These are phyloP conservation scores for Ceratobasidium sp. DNA, from an alignment of 1,284 basidiomycete genomes.

Conservation along the genomic window DNA sequence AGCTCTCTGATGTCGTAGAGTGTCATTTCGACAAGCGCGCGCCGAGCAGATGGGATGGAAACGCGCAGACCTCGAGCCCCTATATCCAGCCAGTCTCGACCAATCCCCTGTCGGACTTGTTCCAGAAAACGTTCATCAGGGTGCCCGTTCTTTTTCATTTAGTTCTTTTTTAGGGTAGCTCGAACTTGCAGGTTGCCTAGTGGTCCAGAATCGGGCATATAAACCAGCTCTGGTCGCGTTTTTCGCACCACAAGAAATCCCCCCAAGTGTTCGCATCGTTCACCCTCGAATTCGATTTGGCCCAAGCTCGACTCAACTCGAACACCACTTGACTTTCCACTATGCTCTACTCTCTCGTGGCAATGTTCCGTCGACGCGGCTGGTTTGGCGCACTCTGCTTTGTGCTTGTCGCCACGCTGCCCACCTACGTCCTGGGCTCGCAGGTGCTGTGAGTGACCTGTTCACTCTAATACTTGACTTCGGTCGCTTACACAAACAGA, in stretches of 20 bases:
- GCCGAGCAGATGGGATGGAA: too few relatives aligned
- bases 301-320: too few relatives aligned
- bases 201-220: not conserved
- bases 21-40: too few relatives aligned
- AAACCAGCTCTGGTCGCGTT: not conserved
- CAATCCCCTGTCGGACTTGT: too few relatives aligned
- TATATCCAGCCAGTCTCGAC: too few relatives aligned
- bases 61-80: too few relatives aligned
- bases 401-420: not conserved
- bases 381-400: not conserved
- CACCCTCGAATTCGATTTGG: too few relatives aligned
- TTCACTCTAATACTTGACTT: too few relatives aligned
- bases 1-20: too few relatives aligned
- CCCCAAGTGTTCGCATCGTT: not conserved
- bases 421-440: not conserved
- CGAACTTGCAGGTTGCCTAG: not conserved
- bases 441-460: not conserved
- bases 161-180: not conserved
- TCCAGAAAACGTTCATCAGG: too few relatives aligned
- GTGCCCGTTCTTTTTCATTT: too few relatives aligned
- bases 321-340: too few relatives aligned
- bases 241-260: not conserved
- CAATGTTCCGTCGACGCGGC: not conserved
- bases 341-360: not conserved
- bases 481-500: not conserved